Conservation (phyloP, 805 yeast genomes). For the Metschnikowia hibisci region DNA sequence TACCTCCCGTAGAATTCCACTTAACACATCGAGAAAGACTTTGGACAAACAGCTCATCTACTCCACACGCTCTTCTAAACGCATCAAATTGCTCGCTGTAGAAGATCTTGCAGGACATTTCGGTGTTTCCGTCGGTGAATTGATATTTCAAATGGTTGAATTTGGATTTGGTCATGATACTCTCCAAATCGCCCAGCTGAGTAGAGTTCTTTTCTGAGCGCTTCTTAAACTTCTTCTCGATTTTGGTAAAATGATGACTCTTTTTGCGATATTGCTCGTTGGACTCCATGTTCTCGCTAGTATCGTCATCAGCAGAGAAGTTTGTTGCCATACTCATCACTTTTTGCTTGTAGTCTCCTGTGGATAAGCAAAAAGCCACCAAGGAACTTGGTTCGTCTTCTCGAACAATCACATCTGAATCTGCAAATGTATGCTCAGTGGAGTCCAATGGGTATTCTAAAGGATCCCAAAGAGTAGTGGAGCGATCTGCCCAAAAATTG, state of each 20-base stretch:
- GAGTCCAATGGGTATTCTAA: slow-evolving; percentile 75
- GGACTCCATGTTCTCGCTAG: slow-evolving; percentile 20
- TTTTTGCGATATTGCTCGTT: slow-evolving; percentile 33
- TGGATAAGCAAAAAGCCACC: slow-evolving; percentile 86
- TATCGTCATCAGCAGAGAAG: slow-evolving; percentile 11
- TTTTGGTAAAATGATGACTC: slow-evolving; percentile 34
- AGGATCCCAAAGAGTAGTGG: slow-evolving; percentile 94
- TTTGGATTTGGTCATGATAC: slow-evolving; percentile 70
- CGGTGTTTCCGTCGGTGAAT: slow-evolving; percentile 79
- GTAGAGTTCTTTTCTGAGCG: slow-evolving; percentile 22
- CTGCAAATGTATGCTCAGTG: slow-evolving; percentile 88
- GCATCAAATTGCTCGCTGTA: slow-evolving; percentile 97
- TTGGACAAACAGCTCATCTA: slow-evolving; percentile 71
- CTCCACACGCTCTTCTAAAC: slow-evolving; percentile 77
- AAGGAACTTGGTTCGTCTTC: slow-evolving; percentile 96
- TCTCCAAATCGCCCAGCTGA: slow-evolving; percentile 46
- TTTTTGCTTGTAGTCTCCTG: slow-evolving; percentile 74
- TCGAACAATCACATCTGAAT: slow-evolving; percentile 86
- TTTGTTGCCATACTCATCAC: slow-evolving; percentile 37
- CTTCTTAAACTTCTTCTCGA: slow-evolving; percentile 40
- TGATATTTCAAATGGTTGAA: slow-evolving; percentile 92
- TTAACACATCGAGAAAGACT: slow-evolving; percentile 89
- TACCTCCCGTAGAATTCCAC: slow-evolving; percentile 97
- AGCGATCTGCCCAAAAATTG: slow-evolving; percentile 95
- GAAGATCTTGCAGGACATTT: slow-evolving; percentile 86